Percentiles rank a stretch among this genome's conserved stretches.
These are phyloP conservation scores for Erythrophleum ivorense DNA, from an alignment of 331 rosid species.

Conservation along the genomic window DNA sequence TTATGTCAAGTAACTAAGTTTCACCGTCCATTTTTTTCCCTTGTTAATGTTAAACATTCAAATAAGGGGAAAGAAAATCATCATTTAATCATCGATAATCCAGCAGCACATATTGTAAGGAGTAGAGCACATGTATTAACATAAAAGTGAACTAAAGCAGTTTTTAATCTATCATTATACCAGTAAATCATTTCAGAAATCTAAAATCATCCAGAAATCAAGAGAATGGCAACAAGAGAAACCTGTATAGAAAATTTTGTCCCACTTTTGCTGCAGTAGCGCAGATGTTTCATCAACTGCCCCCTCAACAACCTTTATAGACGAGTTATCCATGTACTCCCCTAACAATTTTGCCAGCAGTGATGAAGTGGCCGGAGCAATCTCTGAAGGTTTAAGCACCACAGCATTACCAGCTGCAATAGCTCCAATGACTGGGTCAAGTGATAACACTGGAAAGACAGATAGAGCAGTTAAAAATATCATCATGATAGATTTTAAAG, in stretches of 20 bases:
- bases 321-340: conserved; percentile 79
- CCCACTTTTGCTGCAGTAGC: conserved; percentile 95
- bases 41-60: not conserved
- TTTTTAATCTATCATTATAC: not conserved
- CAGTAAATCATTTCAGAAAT: conserved; percentile 33
- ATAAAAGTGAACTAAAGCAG: not conserved
- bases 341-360: conserved; percentile 70
- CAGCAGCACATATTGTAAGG: not conserved
- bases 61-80: not conserved
- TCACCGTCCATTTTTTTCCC: not conserved
- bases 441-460: conserved; percentile 76
- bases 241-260: conserved; percentile 99
- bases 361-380: conserved; percentile 88
- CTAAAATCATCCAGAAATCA: conserved; percentile 17
- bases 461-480: conserved; percentile 27
- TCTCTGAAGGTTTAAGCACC: conserved; percentile 95
- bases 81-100: not conserved
- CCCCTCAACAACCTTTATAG: conserved; percentile 87
- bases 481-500: not conserved
- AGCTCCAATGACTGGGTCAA: conserved; percentile 98
- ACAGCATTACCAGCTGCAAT: conserved; percentile 96
- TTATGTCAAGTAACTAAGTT: not conserved
- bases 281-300: conserved; percentile 82
- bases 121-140: not conserved
- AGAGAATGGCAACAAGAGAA: conserved; percentile 34